Percentiles rank a stretch among this genome's conserved stretches.
Evolutionary conservation across 805 yeast genomes (phyloP).

Genomic region (Candida hungchunana): DNA sequence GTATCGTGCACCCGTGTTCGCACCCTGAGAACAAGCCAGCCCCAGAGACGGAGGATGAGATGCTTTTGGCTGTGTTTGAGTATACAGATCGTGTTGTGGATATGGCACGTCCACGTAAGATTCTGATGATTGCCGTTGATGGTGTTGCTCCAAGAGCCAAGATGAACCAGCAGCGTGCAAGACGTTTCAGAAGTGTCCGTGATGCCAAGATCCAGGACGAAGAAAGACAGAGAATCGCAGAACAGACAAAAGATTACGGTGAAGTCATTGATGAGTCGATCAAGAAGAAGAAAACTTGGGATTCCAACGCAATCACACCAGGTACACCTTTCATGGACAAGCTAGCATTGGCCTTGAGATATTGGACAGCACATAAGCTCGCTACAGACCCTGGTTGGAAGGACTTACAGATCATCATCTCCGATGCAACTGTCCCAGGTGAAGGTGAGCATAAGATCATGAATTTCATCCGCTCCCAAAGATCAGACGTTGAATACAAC

Average conservation of each 20-base stretch:
- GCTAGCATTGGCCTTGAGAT: slow-evolving; percentile 74
- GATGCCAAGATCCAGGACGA: slow-evolving; percentile 87
- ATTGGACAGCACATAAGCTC: slow-evolving; percentile 83
- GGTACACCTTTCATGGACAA: slow-evolving; percentile 96
- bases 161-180: slow-evolving; percentile 95
- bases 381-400: slow-evolving; percentile 88
- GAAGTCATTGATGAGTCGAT: slow-evolving; percentile 73
- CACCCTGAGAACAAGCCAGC: slow-evolving; percentile 97
- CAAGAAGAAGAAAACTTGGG: slow-evolving; percentile 74
- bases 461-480: slow-evolving; percentile 89
- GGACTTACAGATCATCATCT: slow-evolving; percentile 65
- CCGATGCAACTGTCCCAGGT: slow-evolving; percentile 97
- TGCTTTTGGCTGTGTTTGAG: slow-evolving; percentile 89
- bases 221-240: slow-evolving; percentile 50
- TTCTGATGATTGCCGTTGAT: slow-evolving; percentile 94
- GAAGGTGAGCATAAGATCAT: slow-evolving; percentile 98
- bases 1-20: slow-evolving; percentile 98
- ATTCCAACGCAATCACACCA: slow-evolving; percentile 90
- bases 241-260: slow-evolving; percentile 37
- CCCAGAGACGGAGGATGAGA: slow-evolving; percentile 94
- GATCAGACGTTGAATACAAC: slow-evolving; percentile 79
- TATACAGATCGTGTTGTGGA: slow-evolving; percentile 88
- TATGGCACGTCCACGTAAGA: slow-evolving; percentile 94
- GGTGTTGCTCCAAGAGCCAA: slow-evolving; percentile 99
- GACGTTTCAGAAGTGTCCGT: slow-evolving; percentile 90